Evolutionary conservation across 805 yeast genomes (phyloP).

Genomic region (Yueomyces sp.): DNA sequence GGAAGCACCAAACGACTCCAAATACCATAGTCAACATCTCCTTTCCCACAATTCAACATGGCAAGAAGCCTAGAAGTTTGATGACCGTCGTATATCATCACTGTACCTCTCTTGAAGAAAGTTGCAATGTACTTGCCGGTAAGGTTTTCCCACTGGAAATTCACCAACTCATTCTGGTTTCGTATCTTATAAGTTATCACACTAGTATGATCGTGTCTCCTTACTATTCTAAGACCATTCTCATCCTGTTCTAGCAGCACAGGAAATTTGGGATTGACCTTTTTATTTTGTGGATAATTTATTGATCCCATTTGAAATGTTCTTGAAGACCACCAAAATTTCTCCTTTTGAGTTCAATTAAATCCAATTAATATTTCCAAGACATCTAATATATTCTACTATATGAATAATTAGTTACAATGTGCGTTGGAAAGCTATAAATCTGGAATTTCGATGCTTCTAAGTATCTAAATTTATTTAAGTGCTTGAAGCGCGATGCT

Average conservation of each 20-base stretch:
- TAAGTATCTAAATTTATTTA: no score
- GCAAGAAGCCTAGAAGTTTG: constrained; percentile 14
- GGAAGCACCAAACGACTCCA: constrained; percentile 10
- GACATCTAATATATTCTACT: no score
- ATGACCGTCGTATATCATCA: constrained; percentile 36
- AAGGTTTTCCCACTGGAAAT: constrained; percentile 14
- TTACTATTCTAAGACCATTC: constrained; percentile 7
- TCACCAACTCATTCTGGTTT: constrained; percentile 8
- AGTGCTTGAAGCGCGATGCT: no score
- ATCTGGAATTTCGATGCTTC: no score
- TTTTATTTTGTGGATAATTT: neutral
- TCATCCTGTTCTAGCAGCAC: constrained; percentile 5
- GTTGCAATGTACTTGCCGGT: constrained; percentile 30
- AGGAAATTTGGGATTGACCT: constrained; percentile 9
- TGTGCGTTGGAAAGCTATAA: no score
- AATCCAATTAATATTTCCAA: no score
- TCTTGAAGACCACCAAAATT: no score
- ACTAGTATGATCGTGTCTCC: constrained; percentile 9
- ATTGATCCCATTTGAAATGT: neutral
- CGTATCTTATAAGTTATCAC: constrained; percentile 12
- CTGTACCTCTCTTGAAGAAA: constrained; percentile 30
- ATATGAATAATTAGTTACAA: no score
- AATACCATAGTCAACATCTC: constrained; percentile 4
- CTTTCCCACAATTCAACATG: constrained; percentile 5
- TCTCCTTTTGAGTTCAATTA: no score